Evolutionary conservation across 345 rosid genomes (phyloP), one percentile per base, ranked within the genome.

Genomic region (Excoecaria cochinchinensis): DNA sequence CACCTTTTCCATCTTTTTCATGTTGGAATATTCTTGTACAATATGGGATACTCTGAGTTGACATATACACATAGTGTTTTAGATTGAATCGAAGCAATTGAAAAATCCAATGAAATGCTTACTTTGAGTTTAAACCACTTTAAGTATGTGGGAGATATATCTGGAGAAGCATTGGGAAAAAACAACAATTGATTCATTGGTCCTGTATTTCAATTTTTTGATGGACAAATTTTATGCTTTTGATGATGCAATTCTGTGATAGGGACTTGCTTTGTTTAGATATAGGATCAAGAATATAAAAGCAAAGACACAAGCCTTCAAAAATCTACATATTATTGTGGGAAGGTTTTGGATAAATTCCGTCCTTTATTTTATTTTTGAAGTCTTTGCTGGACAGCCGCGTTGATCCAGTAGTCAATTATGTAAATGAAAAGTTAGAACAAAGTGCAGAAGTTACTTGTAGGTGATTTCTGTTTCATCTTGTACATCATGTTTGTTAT

Each of bases 181-280:
- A 4, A 17, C 50, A 64, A 64, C 24, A 40, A 40, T 39, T 64
- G 69, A 64, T 48, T 64, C 24, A 19, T 19, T 17, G 47, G 22
- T 64, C 22, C 47, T 40, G 69, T 42, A 17, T 44, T 44, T 5
- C 47, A 4, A 4, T 40, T 16, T 24, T 40, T 64, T 21, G 3
- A 22, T 19, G 9, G 52, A 57, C 66, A 71, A 39, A 47, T 44
- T 24, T 44, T 38, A 40, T 72, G 75, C 13, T 69, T 51, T 67
- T 67, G n/a, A 21, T 21, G 6, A 12, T 47, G 39, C 38, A 39
- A 5, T 22, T 22, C 22, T 67, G 13, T 5, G 10, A 1, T 3
- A 47, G 12, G 4, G 4, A 10, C 25, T 21, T 22, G 48, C 14
- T 1, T 46, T 46, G 11, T 44, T 21, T 46, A 64, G 21, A 47